These are phyloP conservation scores for Melaleuca alternifolia DNA, from an alignment of 345 rosid species.

Conservation along the genomic window DNA sequence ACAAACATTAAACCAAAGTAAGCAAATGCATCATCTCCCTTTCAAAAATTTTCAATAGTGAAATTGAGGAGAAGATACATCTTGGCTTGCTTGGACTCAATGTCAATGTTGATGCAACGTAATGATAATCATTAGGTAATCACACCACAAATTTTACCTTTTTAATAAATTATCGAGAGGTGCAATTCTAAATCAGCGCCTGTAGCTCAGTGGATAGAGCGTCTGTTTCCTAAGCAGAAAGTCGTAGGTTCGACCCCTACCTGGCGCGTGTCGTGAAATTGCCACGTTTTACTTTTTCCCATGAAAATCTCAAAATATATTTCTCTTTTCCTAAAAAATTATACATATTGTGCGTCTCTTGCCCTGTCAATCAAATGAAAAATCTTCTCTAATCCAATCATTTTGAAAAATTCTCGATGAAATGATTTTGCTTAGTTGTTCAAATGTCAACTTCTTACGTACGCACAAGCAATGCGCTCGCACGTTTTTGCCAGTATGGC, in stretches of 20 bases:
- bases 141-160: fast-evolving
- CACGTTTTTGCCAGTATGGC: background rate
- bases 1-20: background rate
- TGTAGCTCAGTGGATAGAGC: slow-evolving; percentile 99
- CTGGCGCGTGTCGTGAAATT: slow-evolving; percentile 43
- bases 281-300: too few species aligned
- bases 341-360: background rate
- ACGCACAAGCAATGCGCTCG: background rate
- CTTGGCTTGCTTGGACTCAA: too few species aligned
- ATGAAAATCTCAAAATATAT: background rate
- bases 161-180: fast-evolving
- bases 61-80: too few species aligned
- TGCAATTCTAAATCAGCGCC: slow-evolving; percentile 19
- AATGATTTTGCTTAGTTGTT: background rate
- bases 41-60: too few species aligned
- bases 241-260: slow-evolving; percentile 92
- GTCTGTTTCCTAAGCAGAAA: slow-evolving; percentile 99
- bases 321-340: background rate
- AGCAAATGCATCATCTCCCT: too few species aligned
- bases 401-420: background rate
- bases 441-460: background rate
- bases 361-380: background rate
- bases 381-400: too few species aligned
- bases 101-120: too few species aligned
- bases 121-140: background rate